Percentiles rank a stretch among this genome's conserved stretches.
These are phyloP conservation scores for Erythrophleum fordii DNA, from an alignment of 306 rosid genomes.

Conservation along the genomic window DNA sequence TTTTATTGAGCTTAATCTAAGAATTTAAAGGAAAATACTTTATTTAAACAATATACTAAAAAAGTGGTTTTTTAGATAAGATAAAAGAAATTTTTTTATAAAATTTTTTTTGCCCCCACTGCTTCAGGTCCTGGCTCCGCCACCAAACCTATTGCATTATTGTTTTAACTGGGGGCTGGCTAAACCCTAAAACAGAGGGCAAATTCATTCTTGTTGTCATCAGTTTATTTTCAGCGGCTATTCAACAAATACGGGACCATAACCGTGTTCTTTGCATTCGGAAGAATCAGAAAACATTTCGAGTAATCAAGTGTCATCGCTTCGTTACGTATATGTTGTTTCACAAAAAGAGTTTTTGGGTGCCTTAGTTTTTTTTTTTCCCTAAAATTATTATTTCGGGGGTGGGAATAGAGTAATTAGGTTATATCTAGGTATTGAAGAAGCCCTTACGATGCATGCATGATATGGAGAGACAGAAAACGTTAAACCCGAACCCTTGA, in stretches of 20 bases:
- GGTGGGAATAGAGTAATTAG: background rate
- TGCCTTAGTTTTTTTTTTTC: background rate
- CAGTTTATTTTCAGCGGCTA: no score
- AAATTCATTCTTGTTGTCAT: background rate
- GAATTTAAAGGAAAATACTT: no score
- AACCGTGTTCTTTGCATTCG: background rate
- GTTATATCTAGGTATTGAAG: background rate
- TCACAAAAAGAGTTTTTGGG: background rate
- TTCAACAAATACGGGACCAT: background rate
- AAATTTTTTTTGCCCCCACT: no score
- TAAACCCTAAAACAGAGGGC: background rate
- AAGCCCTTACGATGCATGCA: background rate
- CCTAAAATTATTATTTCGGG: no score
- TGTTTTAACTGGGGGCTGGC: no score
- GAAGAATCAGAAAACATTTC: background rate
- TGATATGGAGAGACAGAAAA: background rate
- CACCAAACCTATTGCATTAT: no score
- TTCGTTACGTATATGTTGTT: background rate
- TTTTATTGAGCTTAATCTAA: no score
- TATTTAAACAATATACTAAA: no score
- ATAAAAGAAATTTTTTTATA: no score
- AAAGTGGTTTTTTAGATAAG: no score
- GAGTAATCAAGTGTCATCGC: background rate
- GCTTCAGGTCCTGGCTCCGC: no score
- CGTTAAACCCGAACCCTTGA: background rate